Evolutionary conservation across 495 filamentous ascomycete species (phyloP).

Genomic region (Lasiosphaeriaceae sp.): DNA sequence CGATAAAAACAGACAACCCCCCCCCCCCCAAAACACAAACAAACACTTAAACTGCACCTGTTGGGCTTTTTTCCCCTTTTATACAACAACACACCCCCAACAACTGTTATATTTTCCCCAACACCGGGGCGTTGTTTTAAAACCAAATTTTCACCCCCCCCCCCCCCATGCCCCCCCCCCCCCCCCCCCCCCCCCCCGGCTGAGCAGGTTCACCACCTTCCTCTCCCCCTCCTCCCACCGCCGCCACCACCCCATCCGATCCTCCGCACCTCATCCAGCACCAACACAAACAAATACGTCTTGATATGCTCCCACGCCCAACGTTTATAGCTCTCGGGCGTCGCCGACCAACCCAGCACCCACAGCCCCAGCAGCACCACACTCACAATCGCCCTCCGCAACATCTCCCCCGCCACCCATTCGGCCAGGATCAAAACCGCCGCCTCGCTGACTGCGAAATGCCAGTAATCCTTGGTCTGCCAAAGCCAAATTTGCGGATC

Average conservation of each 20-base stretch:
- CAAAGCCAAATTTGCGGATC: slow-evolving; percentile 4
- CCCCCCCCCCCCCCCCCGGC: too few species aligned
- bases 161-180: too few species aligned
- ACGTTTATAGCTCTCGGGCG: slow-evolving; percentile 11
- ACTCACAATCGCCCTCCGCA: slow-evolving; percentile 9
- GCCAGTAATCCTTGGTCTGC: slow-evolving; percentile 10
- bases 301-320: slow-evolving; percentile 22
- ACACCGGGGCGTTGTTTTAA: too few species aligned
- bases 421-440: slow-evolving; percentile 8
- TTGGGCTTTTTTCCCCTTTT: too few species aligned
- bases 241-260: neutral
- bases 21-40: too few species aligned
- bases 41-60: too few species aligned
- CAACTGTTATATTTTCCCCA: too few species aligned
- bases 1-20: too few species aligned
- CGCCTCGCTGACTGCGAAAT: slow-evolving; percentile 8
- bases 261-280: slow-evolving; percentile 16
- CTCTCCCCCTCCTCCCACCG: neutral
- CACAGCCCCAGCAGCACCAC: slow-evolving; percentile 5
- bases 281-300: slow-evolving; percentile 15
- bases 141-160: too few species aligned
- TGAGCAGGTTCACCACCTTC: too few species aligned
- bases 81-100: neutral
- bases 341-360: slow-evolving; percentile 15
- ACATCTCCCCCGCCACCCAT: slow-evolving; percentile 6